Evolutionary conservation across 2,329 filamentous ascomycete species (phyloP).

Genomic region (Clonostachys rosea): DNA sequence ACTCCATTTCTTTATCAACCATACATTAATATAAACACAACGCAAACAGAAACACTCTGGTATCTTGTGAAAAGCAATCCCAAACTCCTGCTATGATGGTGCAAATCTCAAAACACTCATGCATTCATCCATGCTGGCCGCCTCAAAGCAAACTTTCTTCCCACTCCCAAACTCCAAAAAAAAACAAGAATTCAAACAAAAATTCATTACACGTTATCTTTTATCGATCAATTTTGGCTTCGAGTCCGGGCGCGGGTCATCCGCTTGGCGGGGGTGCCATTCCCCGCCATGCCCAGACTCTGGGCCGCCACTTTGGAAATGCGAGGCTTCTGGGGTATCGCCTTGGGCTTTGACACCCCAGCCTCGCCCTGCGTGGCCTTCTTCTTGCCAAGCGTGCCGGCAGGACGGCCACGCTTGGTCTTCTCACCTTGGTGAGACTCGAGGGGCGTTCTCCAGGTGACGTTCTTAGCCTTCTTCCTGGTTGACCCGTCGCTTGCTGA

Average conservation of each 20-base stretch:
- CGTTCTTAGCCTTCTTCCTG: slow-evolving; percentile 16
- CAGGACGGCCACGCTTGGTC: slow-evolving; percentile 11
- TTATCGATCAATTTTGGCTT: background rate
- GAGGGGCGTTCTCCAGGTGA: slow-evolving; percentile 26
- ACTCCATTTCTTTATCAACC: no score
- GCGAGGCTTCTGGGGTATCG: slow-evolving; percentile 14
- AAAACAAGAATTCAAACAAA: background rate
- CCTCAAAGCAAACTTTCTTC: background rate
- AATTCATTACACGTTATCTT: background rate
- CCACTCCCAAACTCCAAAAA: background rate
- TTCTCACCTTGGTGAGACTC: slow-evolving; percentile 11
- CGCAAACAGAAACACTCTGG: no score
- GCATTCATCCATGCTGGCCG: no score
- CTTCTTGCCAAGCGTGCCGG: slow-evolving; percentile 2
- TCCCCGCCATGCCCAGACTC: slow-evolving; percentile 22
- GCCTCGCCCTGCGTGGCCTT: slow-evolving; percentile 2
- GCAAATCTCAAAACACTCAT: no score
- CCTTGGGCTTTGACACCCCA: slow-evolving; percentile 18
- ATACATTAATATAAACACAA: no score
- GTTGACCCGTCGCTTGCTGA: slow-evolving; percentile 3
- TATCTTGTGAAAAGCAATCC: no score
- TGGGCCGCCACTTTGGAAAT: slow-evolving; percentile 17
- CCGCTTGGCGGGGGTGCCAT: slow-evolving; percentile 24
- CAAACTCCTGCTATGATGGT: no score
- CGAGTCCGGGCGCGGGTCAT: background rate